Conservation (phyloP, 306 rosid genomes). For the Pyrus pyrifolia region DNA sequence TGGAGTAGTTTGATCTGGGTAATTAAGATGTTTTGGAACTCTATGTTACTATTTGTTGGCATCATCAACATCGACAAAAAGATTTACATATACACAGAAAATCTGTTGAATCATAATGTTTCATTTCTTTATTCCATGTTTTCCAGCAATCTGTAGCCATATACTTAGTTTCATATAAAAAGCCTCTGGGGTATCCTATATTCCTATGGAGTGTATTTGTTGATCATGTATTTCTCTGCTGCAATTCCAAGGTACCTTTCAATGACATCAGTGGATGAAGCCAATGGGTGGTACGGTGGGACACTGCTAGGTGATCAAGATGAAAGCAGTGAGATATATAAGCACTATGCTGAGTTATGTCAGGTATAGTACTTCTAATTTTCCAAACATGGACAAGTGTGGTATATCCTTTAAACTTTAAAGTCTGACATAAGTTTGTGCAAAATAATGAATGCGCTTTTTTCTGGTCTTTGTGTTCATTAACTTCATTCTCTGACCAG, state of each 20-base stretch:
- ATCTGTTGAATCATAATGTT: background rate
- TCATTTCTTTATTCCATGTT: background rate
- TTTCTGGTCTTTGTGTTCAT: background rate
- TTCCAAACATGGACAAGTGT: background rate
- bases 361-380: constrained; percentile 52
- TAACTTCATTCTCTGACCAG: background rate
- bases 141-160: background rate
- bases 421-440: background rate
- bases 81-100: background rate
- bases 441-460: background rate
- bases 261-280: constrained; percentile 63
- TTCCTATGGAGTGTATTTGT: background rate
- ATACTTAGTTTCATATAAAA: background rate
- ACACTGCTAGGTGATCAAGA: constrained; percentile 76
- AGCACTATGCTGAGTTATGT: constrained; percentile 77
- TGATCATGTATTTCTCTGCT: constrained; percentile 17
- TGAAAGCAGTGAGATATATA: constrained; percentile 76
- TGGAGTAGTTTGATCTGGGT: background rate
- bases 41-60: background rate
- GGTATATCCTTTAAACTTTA: background rate
- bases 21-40: background rate
- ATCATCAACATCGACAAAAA: background rate
- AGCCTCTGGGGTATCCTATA: background rate
- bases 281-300: constrained; percentile 90
- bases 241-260: constrained; percentile 57